These are phyloP conservation scores for Actinidia chinensis DNA, from an alignment of 179 eudicot species.

Conservation along the genomic window DNA sequence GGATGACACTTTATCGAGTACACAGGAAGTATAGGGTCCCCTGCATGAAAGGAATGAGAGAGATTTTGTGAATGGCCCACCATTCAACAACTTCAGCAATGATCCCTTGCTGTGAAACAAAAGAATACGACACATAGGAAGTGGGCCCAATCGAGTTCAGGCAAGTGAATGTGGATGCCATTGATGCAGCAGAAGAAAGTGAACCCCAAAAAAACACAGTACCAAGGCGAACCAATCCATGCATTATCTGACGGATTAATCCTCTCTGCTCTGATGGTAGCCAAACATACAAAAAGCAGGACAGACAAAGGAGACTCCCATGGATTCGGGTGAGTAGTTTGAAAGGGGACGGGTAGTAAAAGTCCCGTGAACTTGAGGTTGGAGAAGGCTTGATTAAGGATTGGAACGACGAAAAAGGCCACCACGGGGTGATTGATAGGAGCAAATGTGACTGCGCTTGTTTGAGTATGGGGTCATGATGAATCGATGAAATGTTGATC, in stretches of 20 bases:
- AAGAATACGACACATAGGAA: background rate
- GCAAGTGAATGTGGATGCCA: background rate
- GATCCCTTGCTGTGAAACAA: background rate
- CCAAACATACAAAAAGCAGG: slow-evolving; percentile 4
- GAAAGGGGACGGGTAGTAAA: background rate
- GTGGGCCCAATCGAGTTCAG: background rate
- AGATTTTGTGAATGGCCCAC: no score
- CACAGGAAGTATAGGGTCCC: no score
- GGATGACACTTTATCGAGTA: no score
- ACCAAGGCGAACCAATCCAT: no score
- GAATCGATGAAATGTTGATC: no score
- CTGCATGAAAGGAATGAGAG: no score
- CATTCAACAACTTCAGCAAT: no score
- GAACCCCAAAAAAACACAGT: no score
- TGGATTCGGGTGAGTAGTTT: slow-evolving; percentile 1
- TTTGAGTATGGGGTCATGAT: no score
- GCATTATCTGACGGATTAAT: no score
- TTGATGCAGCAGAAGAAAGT: no score
- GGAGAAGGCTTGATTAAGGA: background rate
- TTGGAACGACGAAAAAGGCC: background rate
- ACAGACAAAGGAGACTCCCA: background rate
- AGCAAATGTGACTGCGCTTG: no score
- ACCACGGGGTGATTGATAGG: background rate
- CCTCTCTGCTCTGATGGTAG: background rate
- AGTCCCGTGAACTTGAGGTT: background rate